These are phyloP conservation scores for Echeveria elegans DNA, from an alignment of 164 flowering plant species.

Conservation along the genomic window DNA sequence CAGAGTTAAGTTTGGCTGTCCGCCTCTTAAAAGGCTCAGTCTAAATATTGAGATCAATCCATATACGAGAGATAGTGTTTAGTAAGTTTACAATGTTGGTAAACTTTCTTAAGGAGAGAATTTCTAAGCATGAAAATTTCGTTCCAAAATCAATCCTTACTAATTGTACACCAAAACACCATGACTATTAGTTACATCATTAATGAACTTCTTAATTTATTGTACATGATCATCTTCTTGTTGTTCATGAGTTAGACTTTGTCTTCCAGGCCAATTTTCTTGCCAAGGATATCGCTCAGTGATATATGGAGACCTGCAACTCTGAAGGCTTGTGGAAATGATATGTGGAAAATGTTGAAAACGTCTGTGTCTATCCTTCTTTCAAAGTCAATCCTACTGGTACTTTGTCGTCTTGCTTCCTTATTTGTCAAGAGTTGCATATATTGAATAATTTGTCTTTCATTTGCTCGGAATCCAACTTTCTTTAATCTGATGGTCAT, in stretches of 20 bases:
- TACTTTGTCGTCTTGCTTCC: conserved; percentile 16
- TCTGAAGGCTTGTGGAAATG: conserved; percentile 52
- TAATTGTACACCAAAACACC: neutral
- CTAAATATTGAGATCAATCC: neutral
- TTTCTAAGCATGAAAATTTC: neutral
- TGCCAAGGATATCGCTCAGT: conserved; percentile 78
- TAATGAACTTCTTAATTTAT: neutral
- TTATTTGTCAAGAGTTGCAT: neutral
- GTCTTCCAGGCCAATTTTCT: conserved; percentile 56
- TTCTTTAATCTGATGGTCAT: neutral
- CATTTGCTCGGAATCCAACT: neutral
- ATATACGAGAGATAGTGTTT: neutral
- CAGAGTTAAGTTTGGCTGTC: no score
- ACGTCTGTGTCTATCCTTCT: conserved; percentile 62
- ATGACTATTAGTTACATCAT: neutral
- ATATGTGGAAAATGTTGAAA: conserved; percentile 60
- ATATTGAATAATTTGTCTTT: neutral
- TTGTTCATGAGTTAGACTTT: conserved; percentile 5
- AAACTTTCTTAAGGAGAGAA: neutral
- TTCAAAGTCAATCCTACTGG: conserved; percentile 78
- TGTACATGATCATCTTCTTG: neutral
- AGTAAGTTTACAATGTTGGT: neutral
- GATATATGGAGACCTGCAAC: conserved; percentile 92
- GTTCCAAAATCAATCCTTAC: neutral
- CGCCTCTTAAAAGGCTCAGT: neutral